Evolutionary conservation across 352 stramenopile genomes (phyloP).

Genomic region (Globisporangium spinosum): DNA sequence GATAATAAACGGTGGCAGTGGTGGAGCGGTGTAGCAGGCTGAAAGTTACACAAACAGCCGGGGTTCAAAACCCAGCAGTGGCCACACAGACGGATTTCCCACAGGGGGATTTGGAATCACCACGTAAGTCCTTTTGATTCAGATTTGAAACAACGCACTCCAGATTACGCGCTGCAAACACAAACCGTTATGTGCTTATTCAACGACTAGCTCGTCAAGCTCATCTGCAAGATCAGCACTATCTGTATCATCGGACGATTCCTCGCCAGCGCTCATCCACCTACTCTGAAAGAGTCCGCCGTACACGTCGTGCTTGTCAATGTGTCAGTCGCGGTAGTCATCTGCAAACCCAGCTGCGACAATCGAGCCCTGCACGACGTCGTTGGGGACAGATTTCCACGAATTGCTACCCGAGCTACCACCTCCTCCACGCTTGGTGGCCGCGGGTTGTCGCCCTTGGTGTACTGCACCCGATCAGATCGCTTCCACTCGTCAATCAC

Average conservation of each 20-base stretch:
- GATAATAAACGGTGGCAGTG: constrained; percentile 8
- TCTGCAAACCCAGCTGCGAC: constrained; percentile 10
- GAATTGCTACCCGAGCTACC: constrained; percentile 12
- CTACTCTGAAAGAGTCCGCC: neutral
- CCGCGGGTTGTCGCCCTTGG: constrained; percentile 4
- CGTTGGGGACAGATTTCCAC: constrained; percentile 10
- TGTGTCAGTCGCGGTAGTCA: constrained; percentile 16
- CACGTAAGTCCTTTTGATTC: constrained; percentile 8
- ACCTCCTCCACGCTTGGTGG: constrained; percentile 10
- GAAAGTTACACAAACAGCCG: constrained; percentile 3
- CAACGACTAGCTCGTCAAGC: constrained; percentile 3
- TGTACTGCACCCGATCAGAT: neutral
- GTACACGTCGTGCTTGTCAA: constrained; percentile 22
- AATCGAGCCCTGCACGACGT: constrained; percentile 17
- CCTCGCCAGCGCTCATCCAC: constrained; percentile 1
- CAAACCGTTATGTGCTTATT: constrained; percentile 3
- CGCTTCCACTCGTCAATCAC: constrained; percentile 5
- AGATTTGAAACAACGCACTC: constrained; percentile 1
- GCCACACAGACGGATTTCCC: neutral
- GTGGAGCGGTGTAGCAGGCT: constrained; percentile 3
- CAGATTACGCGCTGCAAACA: constrained; percentile 5
- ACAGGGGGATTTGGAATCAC: neutral
- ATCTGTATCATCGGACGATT: neutral
- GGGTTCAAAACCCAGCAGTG: constrained; percentile 5
- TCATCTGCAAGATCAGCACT: constrained; percentile 6